A percentile compares a stretch with the other conserved stretches of the same genome.
phyloP scores from a whole-genome alignment of 2,329 filamentous ascomycete genomes.

The Exophiala calicioides region DNA sequence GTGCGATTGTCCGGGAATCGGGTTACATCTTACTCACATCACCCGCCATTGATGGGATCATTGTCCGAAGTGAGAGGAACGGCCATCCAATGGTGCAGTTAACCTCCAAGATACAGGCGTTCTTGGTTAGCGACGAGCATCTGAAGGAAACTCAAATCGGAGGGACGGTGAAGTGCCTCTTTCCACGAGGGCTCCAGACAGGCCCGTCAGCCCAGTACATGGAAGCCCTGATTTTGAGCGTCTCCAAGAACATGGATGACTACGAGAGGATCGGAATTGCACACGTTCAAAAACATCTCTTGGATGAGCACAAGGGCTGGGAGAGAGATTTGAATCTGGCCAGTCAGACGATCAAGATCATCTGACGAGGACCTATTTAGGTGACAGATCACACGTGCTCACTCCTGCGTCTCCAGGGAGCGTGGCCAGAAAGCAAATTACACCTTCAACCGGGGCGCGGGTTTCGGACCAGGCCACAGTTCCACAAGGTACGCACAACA shows the following conservation, averaged over 20 bases:
- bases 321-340: not conserved
- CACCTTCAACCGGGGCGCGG: no score
- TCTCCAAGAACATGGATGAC: constrained; percentile 5
- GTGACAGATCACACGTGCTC: no score
- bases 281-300: constrained; percentile 1
- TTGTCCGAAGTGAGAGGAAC: constrained; percentile 4
- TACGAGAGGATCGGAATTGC: constrained; percentile 6
- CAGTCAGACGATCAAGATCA: constrained; percentile 9
- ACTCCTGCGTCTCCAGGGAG: no score
- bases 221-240: constrained; percentile 2
- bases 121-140: constrained; percentile 2
- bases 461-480: no score
- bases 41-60: constrained; percentile 2
- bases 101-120: constrained; percentile 1
- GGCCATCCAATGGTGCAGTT: constrained; percentile 5
- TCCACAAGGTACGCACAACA: no score
- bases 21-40: constrained; percentile 4
- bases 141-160: constrained; percentile 1
- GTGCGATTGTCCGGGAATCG: constrained; percentile 5
- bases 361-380: no score
- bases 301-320: not conserved
- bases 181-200: constrained; percentile 6
- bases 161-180: constrained; percentile 8
- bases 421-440: no score
- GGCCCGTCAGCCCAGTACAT: constrained; percentile 3